Evolutionary conservation across 2,329 filamentous ascomycete species (phyloP).

Genomic region (Ceratocystiopsis brevicomis): DNA sequence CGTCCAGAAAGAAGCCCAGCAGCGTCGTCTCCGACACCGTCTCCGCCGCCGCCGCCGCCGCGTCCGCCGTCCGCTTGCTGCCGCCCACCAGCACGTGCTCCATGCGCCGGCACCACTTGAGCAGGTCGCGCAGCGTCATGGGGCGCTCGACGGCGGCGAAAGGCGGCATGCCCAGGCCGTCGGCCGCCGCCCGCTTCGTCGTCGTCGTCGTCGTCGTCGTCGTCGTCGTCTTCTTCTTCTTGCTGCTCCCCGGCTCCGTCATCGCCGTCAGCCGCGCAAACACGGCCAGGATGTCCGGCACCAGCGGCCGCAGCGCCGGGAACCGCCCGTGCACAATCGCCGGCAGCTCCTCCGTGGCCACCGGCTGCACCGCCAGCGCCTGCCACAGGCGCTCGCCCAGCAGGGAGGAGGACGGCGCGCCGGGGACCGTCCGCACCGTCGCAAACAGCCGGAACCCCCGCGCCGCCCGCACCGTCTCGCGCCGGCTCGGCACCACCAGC

Average conservation of each 20-base stretch:
- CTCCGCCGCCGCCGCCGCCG: constrained; percentile 33
- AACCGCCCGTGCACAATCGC: constrained; percentile 54
- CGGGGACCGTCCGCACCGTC: constrained; percentile 62
- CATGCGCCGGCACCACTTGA: constrained; percentile 80
- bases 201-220: too few species aligned
- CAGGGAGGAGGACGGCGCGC: constrained; percentile 49
- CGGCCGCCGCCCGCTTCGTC: too few species aligned
- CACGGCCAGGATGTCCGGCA: constrained; percentile 38
- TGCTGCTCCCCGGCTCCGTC: too few species aligned
- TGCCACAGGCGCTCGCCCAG: constrained; percentile 80
- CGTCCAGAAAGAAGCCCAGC: constrained; percentile 84
- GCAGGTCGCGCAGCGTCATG: constrained; percentile 46
- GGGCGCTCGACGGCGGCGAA: constrained; percentile 26
- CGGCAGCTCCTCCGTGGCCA: constrained; percentile 50
- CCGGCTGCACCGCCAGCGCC: constrained; percentile 47
- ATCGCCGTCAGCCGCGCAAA: constrained; percentile 17
- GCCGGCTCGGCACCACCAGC: constrained; percentile 72
- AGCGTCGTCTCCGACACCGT: constrained; percentile 49
- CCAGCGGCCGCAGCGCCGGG: constrained; percentile 46
- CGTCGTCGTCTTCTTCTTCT: too few species aligned
- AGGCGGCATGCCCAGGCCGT: not conserved
- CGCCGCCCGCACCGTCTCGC: constrained; percentile 66
- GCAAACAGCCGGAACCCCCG: constrained; percentile 81
- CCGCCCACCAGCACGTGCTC: constrained; percentile 34
- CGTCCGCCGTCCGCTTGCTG: constrained; percentile 36